Base-by-base conservation (phyloP, 495 filamentous ascomycete species). In the Hypoxylon intermedium region DNA sequence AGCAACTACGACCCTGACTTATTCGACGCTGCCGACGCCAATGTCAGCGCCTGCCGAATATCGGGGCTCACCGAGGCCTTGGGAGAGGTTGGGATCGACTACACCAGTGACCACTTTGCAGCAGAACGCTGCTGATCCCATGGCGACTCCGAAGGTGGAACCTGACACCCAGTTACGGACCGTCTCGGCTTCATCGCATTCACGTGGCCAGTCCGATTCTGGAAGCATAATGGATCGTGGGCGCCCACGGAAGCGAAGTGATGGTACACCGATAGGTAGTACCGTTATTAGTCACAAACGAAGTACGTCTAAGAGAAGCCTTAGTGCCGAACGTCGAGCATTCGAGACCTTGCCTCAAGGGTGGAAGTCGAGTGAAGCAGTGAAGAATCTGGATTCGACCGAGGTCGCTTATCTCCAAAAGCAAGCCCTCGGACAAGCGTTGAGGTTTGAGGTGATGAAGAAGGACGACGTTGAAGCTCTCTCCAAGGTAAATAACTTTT, bases 391-490 rank as follows among this genome's bases (percentile, higher is more conserved):
- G 48, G 72, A 75, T 30, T 70, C 79, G 6, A 53, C 65, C 0
- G 87, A 90, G 30, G 71, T 87, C 21, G 74, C 76, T 31, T 72
- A 69, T 5, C 60, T 91, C 6, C 82, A 82, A 43, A 79, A 79
- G 58, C 86, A 89, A 68, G 88, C 88, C 3, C 71, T 82, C 11
- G 81, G 80, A 21, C 86, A 89, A 67, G 85, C 84, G 1, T 74
- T 82, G 23, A 79, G 82, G 20, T 91, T 90, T 57, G 83, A 89
- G 68, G 82, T 91, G 7, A 74, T 91, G n/a, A 74, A 76, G 38
- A 79, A 81, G 55, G 82, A 85, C 41, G 86, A 90, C 51, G 88
- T 91, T 13, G 84, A 88, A 37, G 75, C 74, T 13, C 74, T 90
- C 12, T 87, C 87, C 9, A 80, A 79, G 70, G 85, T 86, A 75